phyloP scores from a whole-genome alignment of 495 filamentous ascomycete species.

The Trichoderma asperelloides region DNA sequence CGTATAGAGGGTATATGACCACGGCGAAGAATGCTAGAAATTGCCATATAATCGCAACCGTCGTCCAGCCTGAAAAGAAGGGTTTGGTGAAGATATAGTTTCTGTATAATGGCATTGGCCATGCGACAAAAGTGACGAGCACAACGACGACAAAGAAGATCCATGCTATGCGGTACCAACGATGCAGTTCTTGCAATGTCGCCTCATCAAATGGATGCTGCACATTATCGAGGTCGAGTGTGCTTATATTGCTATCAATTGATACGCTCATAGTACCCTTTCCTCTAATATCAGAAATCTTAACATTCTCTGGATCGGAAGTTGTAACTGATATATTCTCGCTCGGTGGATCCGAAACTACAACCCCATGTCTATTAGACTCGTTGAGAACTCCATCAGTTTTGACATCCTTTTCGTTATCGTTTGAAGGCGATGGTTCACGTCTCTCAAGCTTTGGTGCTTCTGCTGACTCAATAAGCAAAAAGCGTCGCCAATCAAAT shows the following conservation, averaged over 20 bases:
- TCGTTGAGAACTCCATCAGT: not conserved
- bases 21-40: conserved; percentile 52
- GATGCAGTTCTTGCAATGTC: conserved; percentile 52
- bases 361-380: not conserved
- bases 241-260: conserved; percentile 11
- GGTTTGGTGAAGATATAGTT: conserved; percentile 69
- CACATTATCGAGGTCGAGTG: conserved; percentile 13
- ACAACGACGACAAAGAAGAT: conserved; percentile 60
- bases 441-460: conserved; percentile 32
- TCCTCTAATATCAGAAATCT: not conserved
- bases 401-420: not conserved
- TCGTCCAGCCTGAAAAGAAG: conserved; percentile 77
- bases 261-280: conserved; percentile 14
- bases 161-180: conserved; percentile 61
- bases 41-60: conserved; percentile 61
- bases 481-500: conserved; percentile 41
- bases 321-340: not conserved
- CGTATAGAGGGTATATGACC: conserved; percentile 34
- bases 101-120: conserved; percentile 82
- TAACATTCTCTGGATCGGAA: not conserved
- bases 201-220: conserved; percentile 27
- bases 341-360: not conserved
- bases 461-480: conserved; percentile 27
- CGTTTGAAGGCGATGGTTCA: conserved; percentile 14
- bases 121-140: conserved; percentile 60